phyloP scores from a whole-genome alignment of 2,329 filamentous ascomycete genomes.

The Pseudonectria foliicola region DNA sequence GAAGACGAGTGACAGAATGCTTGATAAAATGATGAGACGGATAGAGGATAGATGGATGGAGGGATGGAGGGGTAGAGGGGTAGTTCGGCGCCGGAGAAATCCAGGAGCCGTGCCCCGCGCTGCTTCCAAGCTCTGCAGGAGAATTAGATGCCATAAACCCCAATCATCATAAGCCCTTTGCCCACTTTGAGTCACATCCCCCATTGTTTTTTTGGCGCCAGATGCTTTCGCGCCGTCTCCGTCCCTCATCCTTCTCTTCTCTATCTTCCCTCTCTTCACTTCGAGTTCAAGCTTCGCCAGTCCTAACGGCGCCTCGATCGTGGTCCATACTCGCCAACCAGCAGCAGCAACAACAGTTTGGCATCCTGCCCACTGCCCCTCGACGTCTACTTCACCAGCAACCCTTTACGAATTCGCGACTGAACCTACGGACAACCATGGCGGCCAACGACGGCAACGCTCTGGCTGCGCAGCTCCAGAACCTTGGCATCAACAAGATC shows the following conservation, averaged over 20 bases:
- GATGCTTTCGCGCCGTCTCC: slow-evolving; percentile 22
- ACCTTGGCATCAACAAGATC: slow-evolving; percentile 14
- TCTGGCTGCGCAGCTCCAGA: slow-evolving; percentile 20
- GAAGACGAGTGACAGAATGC: too few species aligned
- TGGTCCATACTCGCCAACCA: slow-evolving; percentile 3
- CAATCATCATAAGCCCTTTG: slow-evolving; percentile 16
- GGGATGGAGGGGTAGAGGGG: slow-evolving; percentile 10
- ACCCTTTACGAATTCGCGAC: neutral
- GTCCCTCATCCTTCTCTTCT: slow-evolving; percentile 16
- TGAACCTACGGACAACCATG: slow-evolving; percentile 14
- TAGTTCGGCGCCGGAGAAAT: slow-evolving; percentile 13
- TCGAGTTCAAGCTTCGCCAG: neutral
- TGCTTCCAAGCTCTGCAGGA: slow-evolving; percentile 7
- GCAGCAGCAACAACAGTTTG: slow-evolving; percentile 4
- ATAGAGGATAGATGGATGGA: neutral
- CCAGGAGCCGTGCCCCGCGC: slow-evolving; percentile 13
- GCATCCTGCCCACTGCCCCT: too few species aligned
- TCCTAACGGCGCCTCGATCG: slow-evolving; percentile 1
- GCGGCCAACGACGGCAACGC: slow-evolving; percentile 15
- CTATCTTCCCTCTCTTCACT: slow-evolving; percentile 8
- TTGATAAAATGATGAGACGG: too few species aligned
- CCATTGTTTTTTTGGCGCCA: slow-evolving; percentile 13
- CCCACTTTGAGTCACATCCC: slow-evolving; percentile 23
- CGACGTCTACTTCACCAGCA: neutral
- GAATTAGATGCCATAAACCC: slow-evolving; percentile 13